Conservation (phyloP, 352 stramenopile genomes). For the Phytopythium aichiense region DNA sequence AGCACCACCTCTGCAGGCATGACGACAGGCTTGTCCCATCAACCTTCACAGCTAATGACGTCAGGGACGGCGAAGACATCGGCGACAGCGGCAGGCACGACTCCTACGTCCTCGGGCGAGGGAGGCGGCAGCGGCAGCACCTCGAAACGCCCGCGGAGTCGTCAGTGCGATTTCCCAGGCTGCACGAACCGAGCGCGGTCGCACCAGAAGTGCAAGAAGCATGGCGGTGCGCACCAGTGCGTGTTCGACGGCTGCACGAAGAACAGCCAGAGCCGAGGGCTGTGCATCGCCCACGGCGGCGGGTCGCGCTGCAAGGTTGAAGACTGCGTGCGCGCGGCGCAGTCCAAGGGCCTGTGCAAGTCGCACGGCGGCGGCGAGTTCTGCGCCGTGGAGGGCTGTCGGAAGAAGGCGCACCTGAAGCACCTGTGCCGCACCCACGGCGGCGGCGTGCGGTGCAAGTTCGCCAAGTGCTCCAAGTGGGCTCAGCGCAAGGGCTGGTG, state of each 20-base stretch:
- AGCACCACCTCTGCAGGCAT: not conserved
- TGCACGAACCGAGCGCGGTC: conserved; percentile 77
- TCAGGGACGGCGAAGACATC: not conserved
- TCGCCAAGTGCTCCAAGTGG: conserved; percentile 79
- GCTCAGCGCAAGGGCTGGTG: conserved; percentile 86
- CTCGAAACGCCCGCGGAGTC: conserved; percentile 36
- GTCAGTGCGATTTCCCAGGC: conserved; percentile 68
- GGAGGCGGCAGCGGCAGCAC: conserved; percentile 3
- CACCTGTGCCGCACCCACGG: conserved; percentile 83
- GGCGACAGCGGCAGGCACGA: conserved; percentile 1
- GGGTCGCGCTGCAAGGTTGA: conserved; percentile 77
- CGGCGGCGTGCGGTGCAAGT: conserved; percentile 80
- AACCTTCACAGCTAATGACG: not conserved
- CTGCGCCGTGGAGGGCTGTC: conserved; percentile 75
- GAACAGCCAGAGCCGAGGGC: conserved; percentile 82
- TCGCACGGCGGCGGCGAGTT: conserved; percentile 80
- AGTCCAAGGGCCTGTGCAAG: conserved; percentile 85
- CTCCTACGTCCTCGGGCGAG: conserved; percentile 8
- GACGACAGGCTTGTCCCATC: conserved; percentile 7
- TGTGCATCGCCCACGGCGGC: conserved; percentile 83
- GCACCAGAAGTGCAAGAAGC: conserved; percentile 88
- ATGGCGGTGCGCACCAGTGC: conserved; percentile 83
- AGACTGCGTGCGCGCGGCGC: conserved; percentile 73
- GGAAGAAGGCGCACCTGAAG: conserved; percentile 86
- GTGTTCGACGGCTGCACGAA: conserved; percentile 82